Evolutionary conservation across 2,329 filamentous ascomycete genomes (phyloP).

Genomic region (Pseudocercospora musae): DNA sequence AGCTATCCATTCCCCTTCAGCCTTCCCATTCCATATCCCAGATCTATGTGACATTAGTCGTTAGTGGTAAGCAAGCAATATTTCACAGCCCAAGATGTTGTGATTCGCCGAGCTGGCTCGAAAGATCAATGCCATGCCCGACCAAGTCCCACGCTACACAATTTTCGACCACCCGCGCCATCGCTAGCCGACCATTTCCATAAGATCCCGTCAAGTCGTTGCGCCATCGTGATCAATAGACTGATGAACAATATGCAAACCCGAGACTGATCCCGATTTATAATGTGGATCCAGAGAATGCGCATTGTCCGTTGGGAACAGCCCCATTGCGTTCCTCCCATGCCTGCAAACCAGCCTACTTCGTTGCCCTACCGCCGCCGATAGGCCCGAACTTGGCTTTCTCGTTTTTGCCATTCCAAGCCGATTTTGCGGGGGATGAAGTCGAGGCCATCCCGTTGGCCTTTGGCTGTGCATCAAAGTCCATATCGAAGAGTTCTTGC

Average conservation of each 20-base stretch:
- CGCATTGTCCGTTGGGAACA: not conserved
- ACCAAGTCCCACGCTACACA: not conserved
- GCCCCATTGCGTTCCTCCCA: not conserved
- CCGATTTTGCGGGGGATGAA: not conserved
- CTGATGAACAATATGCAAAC: not conserved
- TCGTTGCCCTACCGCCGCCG: constrained; percentile 18
- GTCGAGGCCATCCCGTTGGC: not conserved
- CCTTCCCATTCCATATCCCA: not conserved
- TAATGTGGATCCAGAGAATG: not conserved
- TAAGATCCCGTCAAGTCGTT: not conserved
- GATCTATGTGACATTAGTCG: not conserved
- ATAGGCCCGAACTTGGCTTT: constrained; percentile 19
- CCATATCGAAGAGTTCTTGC: constrained; percentile 26
- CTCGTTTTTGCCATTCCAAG: constrained; percentile 5
- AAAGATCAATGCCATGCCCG: not conserved
- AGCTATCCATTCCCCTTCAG: not conserved
- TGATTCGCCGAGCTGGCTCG: not conserved
- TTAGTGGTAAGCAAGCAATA: not conserved
- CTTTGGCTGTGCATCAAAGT: constrained; percentile 18
- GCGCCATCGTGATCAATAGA: not conserved
- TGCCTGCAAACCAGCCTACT: constrained; percentile 4
- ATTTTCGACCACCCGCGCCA: constrained; percentile 3
- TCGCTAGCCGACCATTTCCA: not conserved
- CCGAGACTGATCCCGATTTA: not conserved
- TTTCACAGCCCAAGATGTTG: not conserved